Percentiles rank a stretch among this genome's conserved stretches.
phyloP scores from a whole-genome alignment of 768 basidiomycete species.

The Sporobolomyces roseus region DNA sequence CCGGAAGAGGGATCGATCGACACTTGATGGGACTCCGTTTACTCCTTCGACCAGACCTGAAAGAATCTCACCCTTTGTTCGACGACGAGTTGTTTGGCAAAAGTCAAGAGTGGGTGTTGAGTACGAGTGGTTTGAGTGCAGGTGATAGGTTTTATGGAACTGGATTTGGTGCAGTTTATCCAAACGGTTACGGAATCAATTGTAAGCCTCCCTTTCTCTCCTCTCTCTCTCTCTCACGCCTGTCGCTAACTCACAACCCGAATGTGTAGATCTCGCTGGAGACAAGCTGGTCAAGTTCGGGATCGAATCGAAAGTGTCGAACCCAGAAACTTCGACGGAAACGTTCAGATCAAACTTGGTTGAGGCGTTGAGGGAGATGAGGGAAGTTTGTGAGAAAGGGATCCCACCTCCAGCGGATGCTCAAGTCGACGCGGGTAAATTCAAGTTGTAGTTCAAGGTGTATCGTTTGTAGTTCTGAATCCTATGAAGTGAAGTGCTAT shows the following conservation, averaged over 20 bases:
- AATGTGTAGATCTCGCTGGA: constrained; percentile 67
- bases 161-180: constrained; percentile 77
- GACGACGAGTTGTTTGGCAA: constrained; percentile 70
- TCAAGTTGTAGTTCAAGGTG: constrained; percentile 12
- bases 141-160: constrained; percentile 84
- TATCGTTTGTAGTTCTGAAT: too few species aligned
- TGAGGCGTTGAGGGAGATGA: constrained; percentile 68
- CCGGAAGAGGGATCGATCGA: constrained; percentile 79
- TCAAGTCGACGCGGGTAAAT: background rate
- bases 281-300: constrained; percentile 81
- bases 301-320: constrained; percentile 80
- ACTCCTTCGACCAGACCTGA: constrained; percentile 56
- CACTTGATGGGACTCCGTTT: constrained; percentile 80
- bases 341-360: constrained; percentile 62
- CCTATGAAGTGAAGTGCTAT: too few species aligned
- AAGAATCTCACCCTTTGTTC: constrained; percentile 62
- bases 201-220: constrained; percentile 57
- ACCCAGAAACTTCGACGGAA: constrained; percentile 64
- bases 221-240: background rate
- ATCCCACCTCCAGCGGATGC: background rate
- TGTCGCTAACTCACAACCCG: background rate
- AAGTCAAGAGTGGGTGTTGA: constrained; percentile 79
- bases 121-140: constrained; percentile 82
- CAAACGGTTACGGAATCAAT: constrained; percentile 89
- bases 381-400: constrained; percentile 54